These are phyloP conservation scores for Yamadazyma songkhlaensis DNA, from an alignment of 1,139 yeast species.

Conservation along the genomic window DNA sequence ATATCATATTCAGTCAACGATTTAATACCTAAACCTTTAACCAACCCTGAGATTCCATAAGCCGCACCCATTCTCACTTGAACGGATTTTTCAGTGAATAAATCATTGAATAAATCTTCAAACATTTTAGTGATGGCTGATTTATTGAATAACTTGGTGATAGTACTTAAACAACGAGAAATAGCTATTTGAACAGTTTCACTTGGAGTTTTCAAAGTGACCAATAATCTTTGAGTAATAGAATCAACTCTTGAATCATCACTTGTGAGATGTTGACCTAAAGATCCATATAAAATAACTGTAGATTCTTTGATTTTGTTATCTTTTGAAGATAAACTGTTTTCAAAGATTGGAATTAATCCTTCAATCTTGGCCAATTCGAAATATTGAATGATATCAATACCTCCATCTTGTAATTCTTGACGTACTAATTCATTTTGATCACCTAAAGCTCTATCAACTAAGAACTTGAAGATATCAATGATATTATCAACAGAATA, in stretches of 20 bases:
- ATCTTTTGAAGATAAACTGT: constrained; percentile 49
- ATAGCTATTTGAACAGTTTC: constrained; percentile 87
- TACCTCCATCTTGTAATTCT: constrained; percentile 88
- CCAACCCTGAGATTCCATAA: constrained; percentile 91
- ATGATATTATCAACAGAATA: constrained; percentile 42
- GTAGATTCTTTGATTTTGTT: constrained; percentile 75
- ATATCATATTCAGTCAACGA: constrained; percentile 74
- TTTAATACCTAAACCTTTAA: constrained; percentile 83
- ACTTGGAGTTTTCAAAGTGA: constrained; percentile 81
- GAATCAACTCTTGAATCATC: constrained; percentile 62
- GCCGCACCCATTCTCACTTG: constrained; percentile 89
- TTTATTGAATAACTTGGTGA: constrained; percentile 56
- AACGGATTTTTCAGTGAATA: constrained; percentile 50
- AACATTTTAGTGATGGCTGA: constrained; percentile 51
- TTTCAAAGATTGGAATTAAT: constrained; percentile 76
- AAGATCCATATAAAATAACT: constrained; percentile 81
- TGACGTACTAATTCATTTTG: constrained; percentile 69
- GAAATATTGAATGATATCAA: constrained; percentile 60
- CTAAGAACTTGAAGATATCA: constrained; percentile 55
- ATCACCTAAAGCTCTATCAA: constrained; percentile 70
- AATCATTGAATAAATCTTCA: constrained; percentile 49
- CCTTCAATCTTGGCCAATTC: constrained; percentile 66
- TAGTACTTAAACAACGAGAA: constrained; percentile 80
- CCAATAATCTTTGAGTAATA: constrained; percentile 67
- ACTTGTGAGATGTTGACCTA: constrained; percentile 73